Base-by-base conservation (phyloP, 352 stramenopile species). In the Elongisporangium senticosum region DNA sequence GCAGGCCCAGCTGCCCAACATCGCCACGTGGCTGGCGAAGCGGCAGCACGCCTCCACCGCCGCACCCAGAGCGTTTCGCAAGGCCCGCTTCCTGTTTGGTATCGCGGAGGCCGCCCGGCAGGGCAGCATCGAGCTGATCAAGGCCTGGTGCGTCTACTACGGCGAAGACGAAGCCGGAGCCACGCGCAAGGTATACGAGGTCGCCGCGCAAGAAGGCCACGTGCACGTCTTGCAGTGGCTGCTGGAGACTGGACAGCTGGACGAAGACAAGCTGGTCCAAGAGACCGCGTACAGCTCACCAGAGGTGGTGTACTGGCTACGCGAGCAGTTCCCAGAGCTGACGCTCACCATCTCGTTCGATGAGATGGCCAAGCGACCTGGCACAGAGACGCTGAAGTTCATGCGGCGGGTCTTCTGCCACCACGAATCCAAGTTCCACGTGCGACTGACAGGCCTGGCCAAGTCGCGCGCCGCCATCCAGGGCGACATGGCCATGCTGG, bases 151-250 rank as follows among this genome's bases (percentile, higher is more conserved):
- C 33, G 33, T 43, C 33, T 43, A 43, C 33, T 43, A 43, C 11
- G 33, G 33, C 33, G 33, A 43, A 43, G 33, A 43, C 33, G 33
- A 43, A 10, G 33, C 33, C 33, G 33, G 7, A 15, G 33, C 33
- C 33, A 43, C 11, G 13, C 33, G 33, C 33, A 43, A 43, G 33
- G 4, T 43, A 1, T 43, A 43, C 33, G 33, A 43, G 33, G 33
- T 43, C 33, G 70, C 70, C 0, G 70, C 67, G 14, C 40, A 20
- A n/a, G 21, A 51, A 11, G 71, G 67, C 13, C 60, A 71, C 39
- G 17, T 74, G 13, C 53, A 68, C 17, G 62, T 75, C 22, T 43
- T 85, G 3, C 22, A 68, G 51, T 85, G 69, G 39, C 51, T 85
- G 8, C 54, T 71, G 20, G 53, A 52, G 17, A 53, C 17, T 10